Base-by-base conservation (phyloP, 1,284 basidiomycete genomes). In the Rhodotorula sp. region DNA sequence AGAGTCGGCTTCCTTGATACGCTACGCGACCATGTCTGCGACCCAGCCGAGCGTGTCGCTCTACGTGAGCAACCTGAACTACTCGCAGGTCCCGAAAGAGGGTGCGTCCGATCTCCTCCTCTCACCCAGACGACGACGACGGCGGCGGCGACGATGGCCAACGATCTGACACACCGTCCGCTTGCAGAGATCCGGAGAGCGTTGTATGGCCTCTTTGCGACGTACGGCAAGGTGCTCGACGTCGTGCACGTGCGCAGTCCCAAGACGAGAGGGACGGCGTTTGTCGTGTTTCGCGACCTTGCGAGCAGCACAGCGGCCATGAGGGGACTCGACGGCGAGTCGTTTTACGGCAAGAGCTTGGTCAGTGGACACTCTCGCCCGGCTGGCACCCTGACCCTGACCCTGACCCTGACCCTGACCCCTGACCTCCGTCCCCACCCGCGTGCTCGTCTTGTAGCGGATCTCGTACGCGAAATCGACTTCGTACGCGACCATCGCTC, bases 261-360 rank as follows among this genome's bases (percentile, higher is more conserved):
- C 66, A 90, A 89, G 79, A 94, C 94, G 88, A 87, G 91, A 72
- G 95, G 95, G 3, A 95, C 97, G 83, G 95, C 95, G 1, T 99
- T 97, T 81, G 87, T 99, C 78, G 94, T 97, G 73, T 99, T 97
- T 82, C 87, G 88, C 72, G 93, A 95, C 83, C 87, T 94, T 69
- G 87, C 90, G 26, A 86, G 88, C 61, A 92, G 94, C 66, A 97
- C 94, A 18, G 87, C 93, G 50, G 97, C 95, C 26, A 85, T 97
- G 86, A 86, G 94, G 56, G 91, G 89, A 60, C 89, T 94, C 79
- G 89, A 91, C 77, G 94, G 94, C 66, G 92, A 95, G 85, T 77
- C 88, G 26, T 98, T 98, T 83, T 98, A 97, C 80, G 93, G 93
- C 78, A 93, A 91, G 79, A 89, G 90, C 54, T 85, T 95, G 81